phyloP scores from a whole-genome alignment of 2,329 filamentous ascomycete species.

The Talaromyces sp. region DNA sequence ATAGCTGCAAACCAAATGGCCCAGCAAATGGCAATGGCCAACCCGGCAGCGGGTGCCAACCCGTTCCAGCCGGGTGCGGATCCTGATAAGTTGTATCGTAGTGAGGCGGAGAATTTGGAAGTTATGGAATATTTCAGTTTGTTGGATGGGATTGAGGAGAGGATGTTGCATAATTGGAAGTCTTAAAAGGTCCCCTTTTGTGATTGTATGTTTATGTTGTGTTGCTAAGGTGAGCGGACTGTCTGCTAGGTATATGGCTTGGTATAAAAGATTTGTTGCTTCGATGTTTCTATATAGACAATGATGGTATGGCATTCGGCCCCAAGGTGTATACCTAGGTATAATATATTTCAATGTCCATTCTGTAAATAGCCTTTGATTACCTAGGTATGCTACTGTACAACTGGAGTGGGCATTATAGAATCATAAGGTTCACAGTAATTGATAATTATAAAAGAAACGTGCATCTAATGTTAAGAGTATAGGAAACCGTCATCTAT shows the following conservation, averaged over 20 bases:
- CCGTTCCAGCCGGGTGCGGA: constrained; percentile 92
- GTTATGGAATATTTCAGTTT: constrained; percentile 93
- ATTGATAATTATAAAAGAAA: too few species aligned
- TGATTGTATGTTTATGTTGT: neutral
- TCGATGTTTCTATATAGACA: neutral
- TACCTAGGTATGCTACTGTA: too few species aligned
- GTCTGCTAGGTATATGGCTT: neutral
- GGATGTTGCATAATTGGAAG: constrained; percentile 58
- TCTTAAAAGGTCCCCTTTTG: neutral
- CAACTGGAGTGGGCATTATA: too few species aligned
- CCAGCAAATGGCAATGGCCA: constrained; percentile 74
- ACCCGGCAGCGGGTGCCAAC: constrained; percentile 58
- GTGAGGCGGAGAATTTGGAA: constrained; percentile 89
- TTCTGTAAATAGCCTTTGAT: too few species aligned
- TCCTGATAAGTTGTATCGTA: constrained; percentile 89
- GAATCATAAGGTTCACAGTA: too few species aligned
- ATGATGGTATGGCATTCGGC: neutral
- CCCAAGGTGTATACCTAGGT: too few species aligned
- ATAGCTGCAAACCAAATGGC: constrained; percentile 85
- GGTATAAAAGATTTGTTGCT: neutral
- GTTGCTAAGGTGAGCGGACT: neutral
- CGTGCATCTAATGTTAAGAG: too few species aligned
- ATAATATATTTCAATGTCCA: too few species aligned
- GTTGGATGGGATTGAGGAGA: constrained; percentile 78
- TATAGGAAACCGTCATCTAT: neutral